Evolutionary conservation across 2,329 filamentous ascomycete species (phyloP), one percentile per base, ranked within the genome.

Genomic region (Thelonectria rubi): DNA sequence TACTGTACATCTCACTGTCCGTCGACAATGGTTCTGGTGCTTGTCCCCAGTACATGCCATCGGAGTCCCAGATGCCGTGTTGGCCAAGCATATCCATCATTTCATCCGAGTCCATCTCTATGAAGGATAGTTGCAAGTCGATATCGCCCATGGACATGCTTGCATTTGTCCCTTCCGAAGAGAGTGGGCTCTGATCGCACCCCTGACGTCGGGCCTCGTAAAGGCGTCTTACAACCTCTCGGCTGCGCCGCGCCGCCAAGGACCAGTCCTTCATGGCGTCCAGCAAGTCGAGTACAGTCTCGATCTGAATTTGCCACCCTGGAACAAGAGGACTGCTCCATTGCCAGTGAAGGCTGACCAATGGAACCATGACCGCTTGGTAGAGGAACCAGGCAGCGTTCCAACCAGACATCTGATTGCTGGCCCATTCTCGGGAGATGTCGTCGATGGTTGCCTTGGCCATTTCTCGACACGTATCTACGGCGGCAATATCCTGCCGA

Each of bases 331-430:
- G 79, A 70, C 77, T 81, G 60, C 80, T 78, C 76, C 79, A 81
- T 72, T 92, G 88, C 81, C 86, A 90, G 74, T 93, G 92, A 12
- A 94, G 81, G 20, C 86, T 90, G 11, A 94, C 85, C 1, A 94
- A 83, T 0, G 91, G 91, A 9, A 94, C 88, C 88, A 94, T 91
- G 65, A 87, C 87, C 0, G 91, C 90, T 74, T 94, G 91, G 77
- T 92, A 94, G 61, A 92, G 84, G 76, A 93, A 90, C 90, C 91
- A 93, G 2, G 91, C 90, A 0, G 89, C 91, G 73, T 92, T 92
- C 91, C 91, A 94, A 9, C 91, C 91, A 0, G 87, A 87, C 78
- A 94, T 91, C 72, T 93, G 87, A 72, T 92, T 91, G 47, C 87
- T 85, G 47, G 86, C 85, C 79, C 90, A 92, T 64, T 91, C 89